These are phyloP conservation scores for Sporisorium graminicola DNA, from an alignment of 1,284 basidiomycete genomes.

Conservation along the genomic window DNA sequence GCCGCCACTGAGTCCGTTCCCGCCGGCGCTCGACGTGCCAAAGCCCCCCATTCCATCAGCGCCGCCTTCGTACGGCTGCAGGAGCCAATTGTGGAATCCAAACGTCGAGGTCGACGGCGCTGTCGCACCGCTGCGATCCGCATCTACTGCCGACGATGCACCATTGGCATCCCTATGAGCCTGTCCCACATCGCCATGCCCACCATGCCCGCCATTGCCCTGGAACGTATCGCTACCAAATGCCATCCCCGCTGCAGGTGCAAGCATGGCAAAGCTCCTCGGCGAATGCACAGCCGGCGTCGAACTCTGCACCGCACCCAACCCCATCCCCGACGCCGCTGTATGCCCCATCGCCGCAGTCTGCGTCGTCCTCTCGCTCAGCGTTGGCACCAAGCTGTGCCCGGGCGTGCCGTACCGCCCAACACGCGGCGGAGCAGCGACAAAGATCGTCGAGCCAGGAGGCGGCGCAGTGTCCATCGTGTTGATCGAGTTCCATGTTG, in stretches of 20 bases:
- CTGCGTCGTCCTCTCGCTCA: constrained; percentile 44
- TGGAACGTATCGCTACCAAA: constrained; percentile 13
- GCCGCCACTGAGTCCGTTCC: neutral
- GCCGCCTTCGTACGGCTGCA: constrained; percentile 50
- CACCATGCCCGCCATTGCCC: neutral
- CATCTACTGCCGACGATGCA: neutral
- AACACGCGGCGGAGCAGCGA: constrained; percentile 39
- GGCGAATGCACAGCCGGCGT: constrained; percentile 1
- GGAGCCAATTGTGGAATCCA: constrained; percentile 50
- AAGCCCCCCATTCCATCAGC: constrained; percentile 16
- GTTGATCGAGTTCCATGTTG: constrained; percentile 50
- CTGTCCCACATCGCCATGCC: neutral
- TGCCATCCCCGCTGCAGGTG: neutral
- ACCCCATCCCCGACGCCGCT: neutral
- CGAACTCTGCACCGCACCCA: neutral
- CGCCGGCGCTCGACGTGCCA: neutral
- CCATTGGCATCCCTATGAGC: neutral
- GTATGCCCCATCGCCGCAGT: neutral
- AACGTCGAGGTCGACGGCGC: constrained; percentile 21
- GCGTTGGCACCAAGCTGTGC: constrained; percentile 33
- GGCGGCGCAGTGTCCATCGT: constrained; percentile 34
- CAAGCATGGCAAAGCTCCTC: constrained; percentile 11
- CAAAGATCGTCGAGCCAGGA: constrained; percentile 47
- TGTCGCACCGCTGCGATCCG: constrained; percentile 4
- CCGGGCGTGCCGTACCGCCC: constrained; percentile 27